Base-by-base conservation (phyloP, 1,284 basidiomycete species). In the Ustilago hordei region DNA sequence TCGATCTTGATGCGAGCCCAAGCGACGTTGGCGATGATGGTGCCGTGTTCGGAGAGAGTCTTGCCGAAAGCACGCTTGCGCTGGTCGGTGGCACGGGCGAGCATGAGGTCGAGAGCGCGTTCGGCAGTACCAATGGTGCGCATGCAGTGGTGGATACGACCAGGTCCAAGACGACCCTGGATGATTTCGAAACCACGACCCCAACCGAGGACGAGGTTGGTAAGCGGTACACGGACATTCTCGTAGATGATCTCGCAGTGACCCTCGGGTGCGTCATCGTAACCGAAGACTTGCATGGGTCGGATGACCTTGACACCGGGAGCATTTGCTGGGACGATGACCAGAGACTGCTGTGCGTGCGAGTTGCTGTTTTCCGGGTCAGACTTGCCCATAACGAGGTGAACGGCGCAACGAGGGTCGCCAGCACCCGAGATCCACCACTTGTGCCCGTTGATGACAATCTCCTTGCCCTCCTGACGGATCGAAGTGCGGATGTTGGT, bases 391-490 rank as follows among this genome's bases (percentile, higher is more conserved):
- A 99, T 92, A 50, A 98, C 93, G 60, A 99, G 91, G 86, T 99
- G 96, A 8, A 99, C 84, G 69, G 90, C 91, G 77, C 92, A 93
- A 66, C 96, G 90, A 53, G 95, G 95, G 87, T 99, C 95, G 39
- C 95, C 95, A 5, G 96, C 96, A 58, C 96, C 96, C 48, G 94
- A 95, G 86, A 98, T 98, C 92, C 93, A 98, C 95, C 96, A 98
- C 90, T 99, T 99, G 88, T 96, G 95, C 1, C 96, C 96, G 83
- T 93, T 95, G 81, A 99, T 92, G 73, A 97, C 91, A 78, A 98
- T 93, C 76, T 95, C 92, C 82, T 95, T 88, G 54, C 94, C 94
- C 85, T 95, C 93, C 75, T 91, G 90, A 54, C 91, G 90, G 69
- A 96, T 95, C 36, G 93, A 94, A 15, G 94, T 96, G 67, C 91